Conservation (phyloP, 1,284 basidiomycete genomes). For the Ganoderma sinense region DNA sequence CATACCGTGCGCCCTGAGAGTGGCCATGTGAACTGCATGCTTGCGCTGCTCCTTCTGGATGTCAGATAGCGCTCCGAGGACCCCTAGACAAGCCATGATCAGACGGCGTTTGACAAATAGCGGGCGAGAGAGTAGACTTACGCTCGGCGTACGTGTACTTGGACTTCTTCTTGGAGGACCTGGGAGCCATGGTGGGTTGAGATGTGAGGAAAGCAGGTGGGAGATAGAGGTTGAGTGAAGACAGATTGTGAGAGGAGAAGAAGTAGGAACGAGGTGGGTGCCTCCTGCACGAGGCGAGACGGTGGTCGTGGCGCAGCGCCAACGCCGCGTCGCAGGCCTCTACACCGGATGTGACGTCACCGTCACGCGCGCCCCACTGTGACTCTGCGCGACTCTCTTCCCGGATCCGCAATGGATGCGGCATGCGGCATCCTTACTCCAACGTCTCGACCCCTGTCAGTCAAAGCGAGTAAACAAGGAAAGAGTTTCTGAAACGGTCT, state of each 20-base stretch:
- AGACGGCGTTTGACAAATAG: not conserved
- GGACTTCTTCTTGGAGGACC: slow-evolving; percentile 41
- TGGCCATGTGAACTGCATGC: slow-evolving; percentile 53
- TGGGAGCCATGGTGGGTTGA: slow-evolving; percentile 31
- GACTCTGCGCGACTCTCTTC: not conserved
- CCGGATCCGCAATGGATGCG: not conserved
- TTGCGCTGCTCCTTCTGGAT: slow-evolving; percentile 53
- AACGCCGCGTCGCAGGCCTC: not conserved
- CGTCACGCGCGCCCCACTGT: not conserved
- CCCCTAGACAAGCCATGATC: slow-evolving; percentile 42
- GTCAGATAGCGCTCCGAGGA: slow-evolving; percentile 52
- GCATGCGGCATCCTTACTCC: not conserved
- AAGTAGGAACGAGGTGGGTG: not conserved
- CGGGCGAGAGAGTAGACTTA: slow-evolving; percentile 38
- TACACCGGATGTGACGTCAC: not conserved
- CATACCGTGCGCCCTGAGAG: slow-evolving; percentile 53
- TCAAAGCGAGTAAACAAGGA: not conserved
- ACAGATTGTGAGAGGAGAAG: not conserved
- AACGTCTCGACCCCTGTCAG: not conserved
- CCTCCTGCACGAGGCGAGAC: not conserved
- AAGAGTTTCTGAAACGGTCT: not conserved
- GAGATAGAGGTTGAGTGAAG: not conserved
- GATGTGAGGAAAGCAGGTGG: not conserved
- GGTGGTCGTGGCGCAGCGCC: not conserved
- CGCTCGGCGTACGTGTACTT: slow-evolving; percentile 56